Conservation (phyloP, 352 stramenopile species). For the Pelagophyceae sp. region DNA sequence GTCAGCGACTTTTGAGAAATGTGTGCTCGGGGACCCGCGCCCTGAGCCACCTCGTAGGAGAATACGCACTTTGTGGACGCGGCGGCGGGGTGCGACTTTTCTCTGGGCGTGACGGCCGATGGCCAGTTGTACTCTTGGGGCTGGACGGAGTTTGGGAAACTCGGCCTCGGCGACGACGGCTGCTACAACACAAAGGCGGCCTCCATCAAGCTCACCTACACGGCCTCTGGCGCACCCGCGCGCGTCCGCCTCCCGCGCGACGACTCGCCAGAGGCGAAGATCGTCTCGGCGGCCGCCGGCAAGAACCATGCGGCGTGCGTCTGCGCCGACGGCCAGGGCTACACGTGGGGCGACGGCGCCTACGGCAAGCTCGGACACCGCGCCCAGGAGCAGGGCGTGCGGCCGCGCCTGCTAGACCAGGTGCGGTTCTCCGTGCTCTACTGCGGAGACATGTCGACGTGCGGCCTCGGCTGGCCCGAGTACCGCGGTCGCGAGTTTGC, state of each 20-base stretch:
- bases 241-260: neutral
- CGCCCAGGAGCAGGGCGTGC: neutral
- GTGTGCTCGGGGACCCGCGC: too few species aligned
- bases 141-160: slow-evolving; percentile 17
- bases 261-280: neutral
- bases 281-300: neutral
- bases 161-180: slow-evolving; percentile 5
- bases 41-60: too few species aligned
- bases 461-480: slow-evolving; percentile 13
- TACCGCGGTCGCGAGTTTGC: neutral
- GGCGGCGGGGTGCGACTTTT: slow-evolving; percentile 1
- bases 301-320: slow-evolving; percentile 15
- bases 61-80: too few species aligned
- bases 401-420: neutral
- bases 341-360: slow-evolving; percentile 11
- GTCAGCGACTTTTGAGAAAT: neutral
- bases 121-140: slow-evolving; percentile 6
- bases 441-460: slow-evolving; percentile 11
- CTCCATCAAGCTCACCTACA: slow-evolving; percentile 16
- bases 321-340: neutral
- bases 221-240: neutral
- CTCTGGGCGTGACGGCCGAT: neutral
- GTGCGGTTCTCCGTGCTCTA: neutral
- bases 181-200: slow-evolving; percentile 16
- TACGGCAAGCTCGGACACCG: slow-evolving; percentile 20